Conservation (phyloP, 139 green algal species). For the Chlorella sp. region DNA sequence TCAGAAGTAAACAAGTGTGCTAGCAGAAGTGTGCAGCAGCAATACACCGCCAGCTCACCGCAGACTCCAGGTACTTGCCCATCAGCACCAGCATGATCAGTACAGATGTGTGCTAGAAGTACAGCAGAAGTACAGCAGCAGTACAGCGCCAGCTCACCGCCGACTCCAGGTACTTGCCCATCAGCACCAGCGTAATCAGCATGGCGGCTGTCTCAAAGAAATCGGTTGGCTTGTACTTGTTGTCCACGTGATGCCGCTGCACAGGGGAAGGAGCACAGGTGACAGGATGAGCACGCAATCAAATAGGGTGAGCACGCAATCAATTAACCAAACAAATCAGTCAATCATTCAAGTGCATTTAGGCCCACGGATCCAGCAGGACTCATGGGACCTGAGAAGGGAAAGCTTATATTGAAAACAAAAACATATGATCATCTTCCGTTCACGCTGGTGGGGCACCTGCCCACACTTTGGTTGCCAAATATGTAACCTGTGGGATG, state of each 20-base stretch:
- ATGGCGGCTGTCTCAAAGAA: constrained; percentile 99
- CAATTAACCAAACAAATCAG: too few species aligned
- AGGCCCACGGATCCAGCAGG: too few species aligned
- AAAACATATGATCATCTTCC: too few species aligned
- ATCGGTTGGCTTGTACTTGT: constrained; percentile 78
- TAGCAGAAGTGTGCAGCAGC: neutral
- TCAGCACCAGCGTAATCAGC: constrained; percentile 96
- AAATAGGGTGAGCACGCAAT: too few species aligned
- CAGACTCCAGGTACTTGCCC: constrained; percentile 69
- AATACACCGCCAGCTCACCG: neutral
- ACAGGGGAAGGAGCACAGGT: too few species aligned
- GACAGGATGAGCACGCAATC: neutral
- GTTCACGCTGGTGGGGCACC: neutral
- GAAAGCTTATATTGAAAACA: too few species aligned
- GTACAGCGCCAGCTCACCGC: constrained; percentile 1
- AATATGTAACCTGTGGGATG: too few species aligned
- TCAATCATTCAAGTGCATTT: too few species aligned
- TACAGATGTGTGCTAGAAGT: neutral
- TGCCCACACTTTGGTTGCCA: too few species aligned
- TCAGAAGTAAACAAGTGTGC: too few species aligned
- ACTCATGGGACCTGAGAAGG: too few species aligned
- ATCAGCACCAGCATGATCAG: constrained; percentile 95
- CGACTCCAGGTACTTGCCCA: constrained; percentile 77
- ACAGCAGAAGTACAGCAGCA: neutral
- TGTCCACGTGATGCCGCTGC: constrained; percentile 16